Base-by-base conservation (phyloP, 225 moss, liverwort and hornwort species). In the Thuidium tamariscinum region DNA sequence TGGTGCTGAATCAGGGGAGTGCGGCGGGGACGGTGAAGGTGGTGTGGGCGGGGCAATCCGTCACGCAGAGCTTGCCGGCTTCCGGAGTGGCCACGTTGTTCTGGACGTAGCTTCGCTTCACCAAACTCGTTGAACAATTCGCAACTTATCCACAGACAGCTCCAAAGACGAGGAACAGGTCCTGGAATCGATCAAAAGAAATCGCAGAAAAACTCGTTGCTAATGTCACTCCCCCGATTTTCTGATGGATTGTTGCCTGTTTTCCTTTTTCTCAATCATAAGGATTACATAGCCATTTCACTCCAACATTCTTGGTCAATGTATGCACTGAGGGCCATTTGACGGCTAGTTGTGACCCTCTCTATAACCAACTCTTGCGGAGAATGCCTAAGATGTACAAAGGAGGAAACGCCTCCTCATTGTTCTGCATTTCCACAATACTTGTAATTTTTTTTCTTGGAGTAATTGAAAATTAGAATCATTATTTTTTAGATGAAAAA, bases 71-170 rank as follows among this genome's bases (percentile, higher is more conserved):
- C 75, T 74, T 93, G 86, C 92, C 92, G 64, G 88, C 92, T 51
- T 89, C 90, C 2, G 89, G 89, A 13, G 87, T 93, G 26, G 92
- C 93, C 49, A 93, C 88, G 29, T 74, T 93, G 36, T 84, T 89
- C 68, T 93, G 90, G 92, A 55, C 27, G 34, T 84, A 89, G 76
- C 57, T 41, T 39, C 11, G 51, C 69, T 52, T 74, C 52, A 8
- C n/a, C 74, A 34, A 52, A 52, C 52, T 52, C 52, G 52, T n/a
- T 23, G 75, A 52, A 75, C n/a, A 75, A 52, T 22, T 52, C 52
- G 3, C 21, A 34, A 32, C 32, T 34, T 51, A 21, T 32, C 21
- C 51, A 49, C 49, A 49, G 49, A 34, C 12, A 74, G 32, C 32
- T 74, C 51, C 4, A 34, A n/a, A 34, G 51, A 51, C 20, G 9